A percentile compares a stretch with the other conserved stretches of the same genome.
phyloP scores from a whole-genome alignment of 2,329 filamentous ascomycete species.

The Scedosporium aurantiacum region DNA sequence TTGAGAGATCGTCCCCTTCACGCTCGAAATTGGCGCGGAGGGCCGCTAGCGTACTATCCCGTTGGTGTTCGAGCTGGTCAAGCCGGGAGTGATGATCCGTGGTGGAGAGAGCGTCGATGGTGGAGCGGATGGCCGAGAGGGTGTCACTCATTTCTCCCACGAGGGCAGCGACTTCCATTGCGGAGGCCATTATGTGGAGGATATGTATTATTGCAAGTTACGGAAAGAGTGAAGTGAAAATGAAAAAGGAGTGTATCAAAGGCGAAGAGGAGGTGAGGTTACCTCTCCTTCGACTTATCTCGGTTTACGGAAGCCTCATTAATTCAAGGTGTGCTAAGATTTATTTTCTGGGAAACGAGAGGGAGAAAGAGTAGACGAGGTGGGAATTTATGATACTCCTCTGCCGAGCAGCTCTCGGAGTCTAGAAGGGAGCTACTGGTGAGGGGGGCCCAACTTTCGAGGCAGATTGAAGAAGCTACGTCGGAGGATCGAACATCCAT shows the following conservation, averaged over 20 bases:
- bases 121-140: constrained; percentile 25
- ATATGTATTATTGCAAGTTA: too few relatives aligned
- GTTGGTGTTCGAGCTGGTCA: constrained; percentile 26
- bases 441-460: background rate
- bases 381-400: background rate
- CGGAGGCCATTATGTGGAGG: background rate
- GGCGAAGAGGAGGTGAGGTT: background rate
- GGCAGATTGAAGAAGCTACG: background rate
- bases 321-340: background rate
- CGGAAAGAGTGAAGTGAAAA: background rate
- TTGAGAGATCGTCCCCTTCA: constrained; percentile 22
- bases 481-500: background rate
- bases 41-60: constrained; percentile 21
- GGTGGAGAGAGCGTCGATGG: constrained; percentile 22
- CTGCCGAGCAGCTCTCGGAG: too few relatives aligned
- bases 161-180: constrained; percentile 25
- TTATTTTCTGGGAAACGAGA: background rate
- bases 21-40: constrained; percentile 20
- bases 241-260: background rate
- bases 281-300: background rate
- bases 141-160: constrained; percentile 32
- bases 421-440: background rate
- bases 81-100: constrained; percentile 23
- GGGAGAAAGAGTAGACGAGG: background rate
- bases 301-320: background rate